Conservation (phyloP, 768 basidiomycete genomes). For the Tulasnella sp. region DNA sequence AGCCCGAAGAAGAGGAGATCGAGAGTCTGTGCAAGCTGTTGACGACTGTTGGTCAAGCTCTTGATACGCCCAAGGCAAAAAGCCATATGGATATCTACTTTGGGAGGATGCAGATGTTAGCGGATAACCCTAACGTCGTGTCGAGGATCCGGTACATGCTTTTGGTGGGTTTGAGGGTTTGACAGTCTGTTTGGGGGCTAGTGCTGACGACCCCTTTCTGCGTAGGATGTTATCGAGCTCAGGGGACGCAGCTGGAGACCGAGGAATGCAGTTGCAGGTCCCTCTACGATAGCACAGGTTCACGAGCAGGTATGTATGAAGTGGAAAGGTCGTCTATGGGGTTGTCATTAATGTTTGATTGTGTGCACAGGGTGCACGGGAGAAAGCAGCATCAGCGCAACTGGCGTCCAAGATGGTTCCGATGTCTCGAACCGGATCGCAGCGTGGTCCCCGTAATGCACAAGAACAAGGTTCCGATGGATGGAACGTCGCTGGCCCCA, state of each 20-base stretch:
- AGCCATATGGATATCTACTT: conserved; percentile 92
- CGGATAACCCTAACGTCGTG: conserved; percentile 63
- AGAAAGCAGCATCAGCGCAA: conserved; percentile 46
- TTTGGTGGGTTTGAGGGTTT: conserved; percentile 50
- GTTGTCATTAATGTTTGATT: neutral
- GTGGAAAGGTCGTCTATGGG: neutral
- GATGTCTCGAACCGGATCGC: conserved; percentile 86
- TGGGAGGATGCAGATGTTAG: conserved; percentile 75
- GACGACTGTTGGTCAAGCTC: conserved; percentile 72
- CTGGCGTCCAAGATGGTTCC: conserved; percentile 52
- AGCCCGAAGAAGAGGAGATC: conserved; percentile 96
- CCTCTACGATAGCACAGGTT: conserved; percentile 79
- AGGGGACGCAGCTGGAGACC: conserved; percentile 74
- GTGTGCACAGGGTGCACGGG: conserved; percentile 60
- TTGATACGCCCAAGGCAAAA: conserved; percentile 74
- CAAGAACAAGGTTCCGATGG: conserved; percentile 65
- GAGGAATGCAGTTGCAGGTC: conserved; percentile 64
- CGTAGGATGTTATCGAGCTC: conserved; percentile 83
- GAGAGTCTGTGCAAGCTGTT: conserved; percentile 92
- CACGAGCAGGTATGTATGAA: conserved; percentile 64
- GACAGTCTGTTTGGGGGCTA: neutral
- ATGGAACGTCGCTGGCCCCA: conserved; percentile 61
- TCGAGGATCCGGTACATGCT: conserved; percentile 94
- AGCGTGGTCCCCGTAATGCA: conserved; percentile 58
- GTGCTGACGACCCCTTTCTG: neutral